Percentiles rank a stretch among this genome's conserved stretches.
Conservation (phyloP, 2,329 filamentous ascomycete genomes). For the Hypomyces rosellus region DNA sequence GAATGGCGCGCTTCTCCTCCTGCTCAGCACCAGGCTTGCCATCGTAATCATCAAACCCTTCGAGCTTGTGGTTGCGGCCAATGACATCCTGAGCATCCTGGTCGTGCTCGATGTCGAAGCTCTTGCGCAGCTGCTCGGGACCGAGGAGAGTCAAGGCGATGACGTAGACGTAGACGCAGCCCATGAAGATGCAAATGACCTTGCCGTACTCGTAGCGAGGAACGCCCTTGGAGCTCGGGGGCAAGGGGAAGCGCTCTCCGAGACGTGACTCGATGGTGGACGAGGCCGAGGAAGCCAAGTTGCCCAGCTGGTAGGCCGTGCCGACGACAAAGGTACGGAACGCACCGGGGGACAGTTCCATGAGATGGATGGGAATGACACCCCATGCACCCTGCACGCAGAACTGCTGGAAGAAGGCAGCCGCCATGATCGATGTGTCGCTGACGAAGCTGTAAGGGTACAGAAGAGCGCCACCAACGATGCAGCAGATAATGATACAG, state of each 20-base stretch:
- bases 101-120: conserved; percentile 43
- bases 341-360: conserved; percentile 66
- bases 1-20: conserved; percentile 4
- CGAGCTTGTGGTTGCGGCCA: conserved; percentile 27
- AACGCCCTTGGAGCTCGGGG: conserved; percentile 42
- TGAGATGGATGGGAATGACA: conserved; percentile 70
- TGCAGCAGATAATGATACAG: conserved; percentile 58
- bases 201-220: conserved; percentile 67
- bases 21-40: conserved; percentile 1
- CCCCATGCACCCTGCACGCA: conserved; percentile 73
- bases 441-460: conserved; percentile 75
- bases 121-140: conserved; percentile 45
- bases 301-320: conserved; percentile 70
- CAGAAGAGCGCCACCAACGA: conserved; percentile 66
- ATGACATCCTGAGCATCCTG: conserved; percentile 41
- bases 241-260: conserved; percentile 67
- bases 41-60: conserved; percentile 5
- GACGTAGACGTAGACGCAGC: conserved; percentile 64
- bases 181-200: conserved; percentile 91
- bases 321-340: conserved; percentile 72
- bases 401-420: conserved; percentile 80
- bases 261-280: conserved; percentile 72
- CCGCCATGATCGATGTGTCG: conserved; percentile 60
- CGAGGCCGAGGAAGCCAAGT: conserved; percentile 62
- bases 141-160: conserved; percentile 58